Conservation (phyloP, 2,329 filamentous ascomycete genomes). For the Sporothrix brunneoviolacea region DNA sequence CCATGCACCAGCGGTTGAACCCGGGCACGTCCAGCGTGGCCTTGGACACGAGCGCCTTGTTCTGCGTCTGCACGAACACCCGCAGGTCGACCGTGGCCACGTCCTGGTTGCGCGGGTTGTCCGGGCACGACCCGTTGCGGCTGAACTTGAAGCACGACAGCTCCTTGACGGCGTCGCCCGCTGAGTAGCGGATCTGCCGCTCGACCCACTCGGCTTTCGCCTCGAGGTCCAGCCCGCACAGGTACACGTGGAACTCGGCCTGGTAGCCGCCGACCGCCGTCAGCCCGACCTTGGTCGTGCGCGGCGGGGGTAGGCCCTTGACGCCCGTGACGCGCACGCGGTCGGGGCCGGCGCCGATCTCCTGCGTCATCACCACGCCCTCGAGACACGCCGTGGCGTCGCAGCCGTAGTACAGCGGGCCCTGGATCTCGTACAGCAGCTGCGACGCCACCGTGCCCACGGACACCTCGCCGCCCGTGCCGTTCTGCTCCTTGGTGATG, state of each 20-base stretch:
- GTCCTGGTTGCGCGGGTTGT: conserved; percentile 27
- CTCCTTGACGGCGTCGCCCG: conserved; percentile 18
- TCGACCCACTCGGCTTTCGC: conserved; percentile 19
- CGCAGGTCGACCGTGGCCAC: conserved; percentile 31
- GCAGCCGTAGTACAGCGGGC: conserved; percentile 28
- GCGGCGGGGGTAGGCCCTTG: conserved; percentile 27
- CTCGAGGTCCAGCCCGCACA: conserved; percentile 16
- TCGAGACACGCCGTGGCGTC: conserved; percentile 28
- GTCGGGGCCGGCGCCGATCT: conserved; percentile 25
- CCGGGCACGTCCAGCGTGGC: conserved; percentile 17
- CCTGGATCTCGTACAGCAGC: conserved; percentile 33
- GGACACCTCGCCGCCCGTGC: conserved; percentile 18
- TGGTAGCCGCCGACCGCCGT: conserved; percentile 22
- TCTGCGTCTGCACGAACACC: conserved; percentile 33
- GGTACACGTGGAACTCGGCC: conserved; percentile 20
- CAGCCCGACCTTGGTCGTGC: conserved; percentile 27
- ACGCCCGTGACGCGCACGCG: conserved; percentile 28
- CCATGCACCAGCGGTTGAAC: conserved; percentile 22
- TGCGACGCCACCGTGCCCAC: conserved; percentile 21
- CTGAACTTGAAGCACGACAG: conserved; percentile 25
- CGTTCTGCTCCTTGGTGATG: conserved; percentile 23
- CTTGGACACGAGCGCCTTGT: conserved; percentile 21
- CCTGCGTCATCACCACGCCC: conserved; percentile 37
- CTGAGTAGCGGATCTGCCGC: conserved; percentile 25
- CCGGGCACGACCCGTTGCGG: conserved; percentile 23